Evolutionary conservation across 2,329 filamentous ascomycete species (phyloP).

Genomic region (Monilinia aucupariae): DNA sequence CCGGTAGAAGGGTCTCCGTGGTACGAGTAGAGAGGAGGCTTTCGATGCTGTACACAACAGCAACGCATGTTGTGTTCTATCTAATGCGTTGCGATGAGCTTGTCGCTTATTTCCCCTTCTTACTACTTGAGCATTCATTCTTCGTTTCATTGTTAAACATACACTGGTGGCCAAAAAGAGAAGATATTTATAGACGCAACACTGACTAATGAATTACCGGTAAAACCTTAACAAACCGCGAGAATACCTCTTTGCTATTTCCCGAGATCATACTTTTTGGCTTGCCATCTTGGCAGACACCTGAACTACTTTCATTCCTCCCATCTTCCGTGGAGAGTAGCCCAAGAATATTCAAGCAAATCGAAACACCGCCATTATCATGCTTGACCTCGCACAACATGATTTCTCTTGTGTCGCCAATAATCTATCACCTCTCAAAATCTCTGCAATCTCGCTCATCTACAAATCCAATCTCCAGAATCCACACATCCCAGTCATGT

Average conservation of each 20-base stretch:
- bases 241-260: neutral
- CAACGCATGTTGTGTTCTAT: neutral
- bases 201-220: neutral
- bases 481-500: neutral
- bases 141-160: neutral
- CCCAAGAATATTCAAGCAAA: neutral
- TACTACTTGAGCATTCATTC: neutral
- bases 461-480: neutral
- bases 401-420: neutral
- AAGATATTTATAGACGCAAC: neutral
- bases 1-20: conserved; percentile 6
- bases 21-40: neutral
- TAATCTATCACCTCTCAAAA: conserved; percentile 7
- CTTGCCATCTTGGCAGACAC: neutral
- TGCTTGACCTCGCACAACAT: neutral
- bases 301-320: neutral
- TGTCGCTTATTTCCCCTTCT: neutral
- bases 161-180: neutral
- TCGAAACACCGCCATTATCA: neutral
- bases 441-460: conserved; percentile 2
- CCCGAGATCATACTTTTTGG: neutral
- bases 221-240: neutral
- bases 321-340: neutral
- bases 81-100: neutral
- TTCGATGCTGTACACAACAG: neutral